Evolutionary conservation across 2,329 filamentous ascomycete genomes (phyloP).

Genomic region (Aureobasidium sp.): DNA sequence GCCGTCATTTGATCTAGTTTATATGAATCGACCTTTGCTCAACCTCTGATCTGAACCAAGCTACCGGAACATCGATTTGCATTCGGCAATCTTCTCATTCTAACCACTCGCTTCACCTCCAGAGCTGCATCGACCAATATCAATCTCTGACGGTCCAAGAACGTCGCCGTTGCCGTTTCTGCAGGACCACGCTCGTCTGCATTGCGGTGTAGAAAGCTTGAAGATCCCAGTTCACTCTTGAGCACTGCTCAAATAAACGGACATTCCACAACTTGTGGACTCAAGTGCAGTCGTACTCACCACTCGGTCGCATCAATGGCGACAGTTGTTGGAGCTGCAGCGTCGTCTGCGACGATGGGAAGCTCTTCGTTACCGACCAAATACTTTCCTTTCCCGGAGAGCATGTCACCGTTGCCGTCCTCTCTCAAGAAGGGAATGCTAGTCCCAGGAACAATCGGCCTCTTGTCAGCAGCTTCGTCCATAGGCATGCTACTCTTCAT

Average conservation of each 20-base stretch:
- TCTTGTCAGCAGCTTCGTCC: constrained; percentile 23
- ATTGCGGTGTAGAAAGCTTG: background rate
- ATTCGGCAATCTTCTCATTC: background rate
- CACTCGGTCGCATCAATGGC: background rate
- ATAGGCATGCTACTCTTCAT: constrained; percentile 25
- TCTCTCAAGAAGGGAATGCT: constrained; percentile 22
- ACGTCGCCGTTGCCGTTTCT: background rate
- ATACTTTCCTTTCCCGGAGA: constrained; percentile 26
- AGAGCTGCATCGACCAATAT: background rate
- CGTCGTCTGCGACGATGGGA: background rate
- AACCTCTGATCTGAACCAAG: constrained; percentile 2
- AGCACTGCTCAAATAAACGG: background rate
- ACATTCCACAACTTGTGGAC: background rate
- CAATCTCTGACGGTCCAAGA: background rate
- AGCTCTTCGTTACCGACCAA: background rate
- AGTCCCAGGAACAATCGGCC: constrained; percentile 21
- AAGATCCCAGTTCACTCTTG: background rate
- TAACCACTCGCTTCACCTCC: background rate
- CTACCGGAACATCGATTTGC: background rate
- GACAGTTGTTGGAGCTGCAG: background rate
- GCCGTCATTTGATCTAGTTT: background rate
- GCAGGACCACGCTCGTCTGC: background rate
- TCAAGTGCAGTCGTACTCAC: background rate
- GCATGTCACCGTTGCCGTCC: constrained; percentile 17
- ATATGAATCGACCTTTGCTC: background rate